A percentile compares a stretch with the other conserved stretches of the same genome.
These are phyloP conservation scores for Coelastrella sp. DNA, from an alignment of 139 green algal genomes.

Conservation along the genomic window DNA sequence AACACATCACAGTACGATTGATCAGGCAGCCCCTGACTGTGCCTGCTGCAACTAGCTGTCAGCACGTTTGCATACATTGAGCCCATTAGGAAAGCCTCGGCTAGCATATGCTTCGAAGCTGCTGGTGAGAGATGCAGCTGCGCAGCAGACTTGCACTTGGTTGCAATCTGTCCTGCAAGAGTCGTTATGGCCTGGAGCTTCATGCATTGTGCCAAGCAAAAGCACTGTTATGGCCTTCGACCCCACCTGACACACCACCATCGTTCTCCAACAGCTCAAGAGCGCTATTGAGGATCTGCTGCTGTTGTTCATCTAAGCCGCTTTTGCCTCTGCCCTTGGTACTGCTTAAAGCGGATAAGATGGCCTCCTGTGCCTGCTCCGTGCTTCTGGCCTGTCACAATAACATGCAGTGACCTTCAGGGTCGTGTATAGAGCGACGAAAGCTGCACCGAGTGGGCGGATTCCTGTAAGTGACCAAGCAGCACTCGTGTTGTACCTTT, in stretches of 20 bases:
- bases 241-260: slow-evolving; percentile 65
- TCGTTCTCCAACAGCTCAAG: slow-evolving; percentile 74
- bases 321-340: slow-evolving; percentile 70
- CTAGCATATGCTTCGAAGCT: too few species aligned
- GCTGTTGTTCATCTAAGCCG: slow-evolving; percentile 66
- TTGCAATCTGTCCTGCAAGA: too few species aligned
- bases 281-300: slow-evolving; percentile 65
- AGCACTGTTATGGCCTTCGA: neutral
- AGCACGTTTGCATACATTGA: too few species aligned
- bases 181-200: too few species aligned
- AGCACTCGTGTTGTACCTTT: neutral
- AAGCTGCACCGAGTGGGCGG: too few species aligned
- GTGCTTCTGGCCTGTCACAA: neutral
- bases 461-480: neutral
- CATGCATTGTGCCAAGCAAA: neutral
- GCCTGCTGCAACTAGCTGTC: too few species aligned
- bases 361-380: slow-evolving; percentile 7
- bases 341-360: slow-evolving; percentile 29
- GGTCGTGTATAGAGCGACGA: too few species aligned
- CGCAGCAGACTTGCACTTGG: too few species aligned
- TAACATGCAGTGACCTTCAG: neutral
- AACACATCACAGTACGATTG: too few species aligned
- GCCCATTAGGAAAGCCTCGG: too few species aligned
- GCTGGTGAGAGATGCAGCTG: too few species aligned
- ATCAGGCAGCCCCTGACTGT: too few species aligned